Conservation (phyloP, 2,329 filamentous ascomycete genomes). For the Diaporthe batatas region DNA sequence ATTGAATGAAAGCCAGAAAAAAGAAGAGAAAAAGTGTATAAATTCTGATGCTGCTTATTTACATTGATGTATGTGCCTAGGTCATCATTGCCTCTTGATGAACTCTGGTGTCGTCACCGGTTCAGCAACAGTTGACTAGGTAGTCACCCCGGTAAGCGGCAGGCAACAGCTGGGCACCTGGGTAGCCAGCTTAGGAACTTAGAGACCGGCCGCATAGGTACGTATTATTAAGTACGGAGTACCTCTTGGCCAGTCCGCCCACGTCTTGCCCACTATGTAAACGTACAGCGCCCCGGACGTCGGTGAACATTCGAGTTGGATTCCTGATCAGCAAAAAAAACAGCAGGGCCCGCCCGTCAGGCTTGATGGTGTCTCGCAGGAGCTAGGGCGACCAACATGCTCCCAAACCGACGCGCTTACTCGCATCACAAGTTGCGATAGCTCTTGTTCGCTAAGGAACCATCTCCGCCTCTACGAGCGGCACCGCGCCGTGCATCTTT, state of each 20-base stretch:
- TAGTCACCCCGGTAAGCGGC: neutral
- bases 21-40: no score
- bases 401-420: neutral
- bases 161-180: conserved; percentile 16
- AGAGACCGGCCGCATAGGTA: neutral
- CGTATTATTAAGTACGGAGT: neutral
- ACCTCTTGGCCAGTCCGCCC: conserved; percentile 10
- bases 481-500: neutral
- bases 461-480: neutral
- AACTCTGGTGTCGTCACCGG: conserved; percentile 4
- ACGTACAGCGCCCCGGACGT: neutral
- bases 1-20: neutral
- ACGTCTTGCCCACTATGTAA: neutral
- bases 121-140: neutral
- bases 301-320: neutral
- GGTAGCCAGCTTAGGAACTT: no score
- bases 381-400: conserved; percentile 35
- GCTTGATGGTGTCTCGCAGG: conserved; percentile 3
- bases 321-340: neutral
- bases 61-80: neutral
- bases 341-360: neutral
- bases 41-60: neutral
- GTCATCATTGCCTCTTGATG: neutral
- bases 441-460: conserved; percentile 28
- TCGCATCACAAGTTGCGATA: conserved; percentile 38